Evolutionary conservation across 768 basidiomycete species (phyloP).

Genomic region (Rhodotorula graminis): DNA sequence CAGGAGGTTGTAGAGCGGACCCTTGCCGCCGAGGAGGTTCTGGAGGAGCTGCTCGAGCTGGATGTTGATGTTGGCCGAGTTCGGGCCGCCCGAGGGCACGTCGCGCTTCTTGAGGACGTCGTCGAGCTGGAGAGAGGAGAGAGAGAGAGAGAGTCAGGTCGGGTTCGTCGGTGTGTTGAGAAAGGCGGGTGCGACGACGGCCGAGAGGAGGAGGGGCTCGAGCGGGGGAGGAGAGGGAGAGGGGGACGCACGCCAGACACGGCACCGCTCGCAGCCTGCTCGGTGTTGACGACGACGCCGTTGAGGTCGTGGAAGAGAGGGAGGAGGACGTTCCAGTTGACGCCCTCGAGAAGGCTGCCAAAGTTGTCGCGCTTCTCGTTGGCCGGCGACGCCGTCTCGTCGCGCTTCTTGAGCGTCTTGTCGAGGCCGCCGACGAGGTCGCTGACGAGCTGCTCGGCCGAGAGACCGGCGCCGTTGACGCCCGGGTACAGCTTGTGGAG

Average conservation of each 20-base stretch:
- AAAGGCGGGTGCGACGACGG: too few species aligned
- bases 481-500: background rate
- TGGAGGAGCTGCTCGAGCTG: background rate
- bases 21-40: background rate
- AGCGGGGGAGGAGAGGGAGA: too few species aligned
- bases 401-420: slow-evolving; percentile 2
- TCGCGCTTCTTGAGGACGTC: background rate
- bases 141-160: background rate
- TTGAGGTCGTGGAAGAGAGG: slow-evolving; percentile 10
- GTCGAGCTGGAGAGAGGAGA: background rate
- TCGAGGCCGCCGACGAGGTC: slow-evolving; percentile 1
- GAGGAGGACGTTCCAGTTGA: slow-evolving; percentile 1
- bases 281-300: slow-evolving; percentile 5
- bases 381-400: background rate
- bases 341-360: background rate
- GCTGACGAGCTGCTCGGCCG: background rate
- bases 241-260: background rate
- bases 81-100: background rate
- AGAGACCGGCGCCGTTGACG: background rate
- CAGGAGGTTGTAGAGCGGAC: background rate
- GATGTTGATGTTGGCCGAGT: background rate
- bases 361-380: slow-evolving; percentile 7
- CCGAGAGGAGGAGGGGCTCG: too few species aligned
- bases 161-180: too few species aligned
- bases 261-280: slow-evolving; percentile 3